Percentiles rank a stretch among this genome's conserved stretches.
phyloP scores from a whole-genome alignment of 2,329 filamentous ascomycete genomes.

The Penicillium sp. region DNA sequence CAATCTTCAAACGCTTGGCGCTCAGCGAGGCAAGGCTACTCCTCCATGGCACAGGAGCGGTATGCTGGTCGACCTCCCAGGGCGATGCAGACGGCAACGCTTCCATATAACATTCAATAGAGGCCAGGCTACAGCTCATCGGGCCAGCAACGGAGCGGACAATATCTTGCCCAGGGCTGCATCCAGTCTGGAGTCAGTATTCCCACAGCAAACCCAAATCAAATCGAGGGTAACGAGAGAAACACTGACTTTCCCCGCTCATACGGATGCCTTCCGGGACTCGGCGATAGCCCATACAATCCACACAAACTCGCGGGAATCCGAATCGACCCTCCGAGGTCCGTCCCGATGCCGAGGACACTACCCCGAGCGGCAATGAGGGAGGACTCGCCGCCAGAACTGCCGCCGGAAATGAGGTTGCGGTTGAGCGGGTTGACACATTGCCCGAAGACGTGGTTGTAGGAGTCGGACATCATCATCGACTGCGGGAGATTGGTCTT shows the following conservation, averaged over 20 bases:
- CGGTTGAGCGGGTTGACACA: constrained; percentile 54
- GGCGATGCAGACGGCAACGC: constrained; percentile 34
- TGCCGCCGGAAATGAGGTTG: constrained; percentile 52
- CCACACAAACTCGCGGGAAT: constrained; percentile 58
- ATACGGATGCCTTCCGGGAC: constrained; percentile 37
- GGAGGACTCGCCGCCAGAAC: constrained; percentile 55
- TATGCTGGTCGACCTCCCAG: constrained; percentile 40
- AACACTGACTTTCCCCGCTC: constrained; percentile 34
- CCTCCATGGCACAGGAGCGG: constrained; percentile 40
- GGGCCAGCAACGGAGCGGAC: constrained; percentile 30
- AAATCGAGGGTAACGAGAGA: too few species aligned
- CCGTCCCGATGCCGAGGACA: constrained; percentile 55
- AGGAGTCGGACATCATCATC: constrained; percentile 30
- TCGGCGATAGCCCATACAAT: constrained; percentile 49
- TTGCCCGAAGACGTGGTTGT: constrained; percentile 51
- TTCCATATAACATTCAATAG: constrained; percentile 35
- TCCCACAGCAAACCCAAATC: too few species aligned
- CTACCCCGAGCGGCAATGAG: constrained; percentile 51
- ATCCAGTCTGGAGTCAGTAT: too few species aligned
- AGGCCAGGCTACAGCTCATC: constrained; percentile 26
- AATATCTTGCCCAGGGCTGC: constrained; percentile 29
- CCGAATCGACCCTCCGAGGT: constrained; percentile 53
- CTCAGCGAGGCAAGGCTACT: constrained; percentile 20
- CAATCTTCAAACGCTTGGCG: constrained; percentile 56
- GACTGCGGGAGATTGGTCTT: constrained; percentile 27